Percentiles rank a stretch among this genome's conserved stretches.
Conservation (phyloP, 208 protist genomes). For the Acanthamoeba lugdunensis region DNA sequence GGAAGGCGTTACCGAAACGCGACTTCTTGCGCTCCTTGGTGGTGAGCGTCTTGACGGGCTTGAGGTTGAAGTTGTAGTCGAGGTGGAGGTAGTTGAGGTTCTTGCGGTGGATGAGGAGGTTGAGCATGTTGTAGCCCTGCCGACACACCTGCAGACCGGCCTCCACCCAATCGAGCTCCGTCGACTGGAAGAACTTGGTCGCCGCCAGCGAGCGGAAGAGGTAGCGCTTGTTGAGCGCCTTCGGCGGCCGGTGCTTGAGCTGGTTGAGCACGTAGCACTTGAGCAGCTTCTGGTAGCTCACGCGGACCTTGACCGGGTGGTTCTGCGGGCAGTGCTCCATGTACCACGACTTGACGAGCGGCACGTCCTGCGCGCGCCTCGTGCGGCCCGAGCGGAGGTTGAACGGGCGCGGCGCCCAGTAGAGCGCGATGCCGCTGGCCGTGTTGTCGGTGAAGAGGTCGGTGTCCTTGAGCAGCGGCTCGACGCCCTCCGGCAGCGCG, state of each 20-base stretch:
- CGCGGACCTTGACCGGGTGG: conserved; percentile 95
- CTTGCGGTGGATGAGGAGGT: conserved; percentile 99
- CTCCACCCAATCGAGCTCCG: conserved; percentile 99
- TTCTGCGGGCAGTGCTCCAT: conserved; percentile 87
- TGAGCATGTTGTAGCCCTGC: conserved; percentile 99
- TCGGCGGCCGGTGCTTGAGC: conserved; percentile 92
- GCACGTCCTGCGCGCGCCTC: conserved; percentile 96
- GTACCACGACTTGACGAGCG: conserved; percentile 98
- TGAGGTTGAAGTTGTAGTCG: conserved; percentile 99
- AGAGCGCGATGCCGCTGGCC: conserved; percentile 94
- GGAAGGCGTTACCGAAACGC: conserved; percentile 99
- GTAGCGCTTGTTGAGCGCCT: conserved; percentile 89
- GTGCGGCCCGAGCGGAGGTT: conserved; percentile 94
- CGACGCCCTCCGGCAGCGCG: conserved; percentile 86
- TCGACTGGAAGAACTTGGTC: conserved; percentile 99
- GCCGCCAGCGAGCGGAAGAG: conserved; percentile 93
- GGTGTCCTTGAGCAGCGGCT: conserved; percentile 86
- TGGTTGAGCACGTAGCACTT: conserved; percentile 99
- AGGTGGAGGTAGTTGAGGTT: conserved; percentile 99
- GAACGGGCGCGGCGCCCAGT: conserved; percentile 97
- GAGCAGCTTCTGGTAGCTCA: conserved; percentile 99
- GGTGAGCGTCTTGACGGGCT: conserved; percentile 99
- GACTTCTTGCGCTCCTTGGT: conserved; percentile 99
- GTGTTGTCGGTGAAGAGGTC: conserved; percentile 95
- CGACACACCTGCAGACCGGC: conserved; percentile 98